Conservation (phyloP, 768 basidiomycete species). For the Psilocybe azurescens region DNA sequence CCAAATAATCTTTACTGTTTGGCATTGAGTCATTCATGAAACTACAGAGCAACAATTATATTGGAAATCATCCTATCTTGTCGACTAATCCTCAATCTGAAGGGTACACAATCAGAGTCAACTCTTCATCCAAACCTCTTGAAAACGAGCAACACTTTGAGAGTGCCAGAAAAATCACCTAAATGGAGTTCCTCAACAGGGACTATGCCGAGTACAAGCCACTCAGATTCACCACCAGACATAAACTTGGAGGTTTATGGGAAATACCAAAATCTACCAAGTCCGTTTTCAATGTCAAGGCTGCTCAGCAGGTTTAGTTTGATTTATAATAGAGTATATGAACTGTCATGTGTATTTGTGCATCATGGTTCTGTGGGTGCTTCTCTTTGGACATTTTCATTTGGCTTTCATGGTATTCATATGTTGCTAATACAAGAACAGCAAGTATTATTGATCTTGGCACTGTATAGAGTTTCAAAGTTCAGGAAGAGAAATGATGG, state of each 20-base stretch:
- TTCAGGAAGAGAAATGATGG: no score
- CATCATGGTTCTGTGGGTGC: no score
- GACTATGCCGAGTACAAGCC: neutral
- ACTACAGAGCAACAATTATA: slow-evolving; percentile 25
- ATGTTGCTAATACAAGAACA: no score
- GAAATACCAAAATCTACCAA: neutral
- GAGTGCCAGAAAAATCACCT: neutral
- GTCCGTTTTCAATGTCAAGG: neutral
- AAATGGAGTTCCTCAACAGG: neutral
- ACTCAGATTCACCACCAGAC: neutral
- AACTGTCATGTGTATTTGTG: no score
- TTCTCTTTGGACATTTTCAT: no score
- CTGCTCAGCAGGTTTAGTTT: no score
- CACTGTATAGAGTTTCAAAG: no score
- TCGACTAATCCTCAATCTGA: slow-evolving; percentile 29
- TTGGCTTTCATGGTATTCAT: no score
- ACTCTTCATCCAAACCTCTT: neutral
- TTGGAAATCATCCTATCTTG: slow-evolving; percentile 31
- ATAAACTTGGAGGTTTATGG: neutral
- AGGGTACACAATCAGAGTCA: slow-evolving; percentile 11
- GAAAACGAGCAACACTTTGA: neutral
- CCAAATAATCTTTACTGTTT: neutral
- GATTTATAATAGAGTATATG: no score
- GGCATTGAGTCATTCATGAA: neutral
- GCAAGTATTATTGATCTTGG: no score